Conservation (phyloP, 352 stramenopile species). For the Globisporangium nagaii region DNA sequence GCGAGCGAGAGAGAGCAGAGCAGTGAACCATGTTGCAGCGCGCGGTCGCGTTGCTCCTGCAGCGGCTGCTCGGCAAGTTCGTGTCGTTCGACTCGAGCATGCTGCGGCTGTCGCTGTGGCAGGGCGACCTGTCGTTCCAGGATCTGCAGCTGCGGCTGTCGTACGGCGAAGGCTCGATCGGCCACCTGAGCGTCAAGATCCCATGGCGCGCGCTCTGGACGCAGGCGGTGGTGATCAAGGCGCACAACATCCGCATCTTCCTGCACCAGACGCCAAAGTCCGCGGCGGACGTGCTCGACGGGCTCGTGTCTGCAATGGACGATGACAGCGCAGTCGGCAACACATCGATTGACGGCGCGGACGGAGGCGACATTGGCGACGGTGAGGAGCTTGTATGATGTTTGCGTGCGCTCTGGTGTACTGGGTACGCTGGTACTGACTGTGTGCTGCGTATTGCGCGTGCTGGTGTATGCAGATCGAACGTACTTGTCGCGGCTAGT, state of each 20-base stretch:
- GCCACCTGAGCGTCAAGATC: constrained; percentile 77
- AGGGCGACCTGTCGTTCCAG: constrained; percentile 80
- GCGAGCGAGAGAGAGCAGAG: neutral
- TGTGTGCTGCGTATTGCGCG: neutral
- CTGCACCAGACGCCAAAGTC: constrained; percentile 51
- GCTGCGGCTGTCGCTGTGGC: constrained; percentile 81
- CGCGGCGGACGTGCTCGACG: constrained; percentile 2
- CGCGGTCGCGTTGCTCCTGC: constrained; percentile 75
- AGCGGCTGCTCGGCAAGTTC: constrained; percentile 86
- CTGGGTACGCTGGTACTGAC: too few species aligned
- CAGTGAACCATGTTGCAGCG: constrained; percentile 82
- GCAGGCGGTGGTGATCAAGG: constrained; percentile 74
- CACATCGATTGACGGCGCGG: constrained; percentile 10
- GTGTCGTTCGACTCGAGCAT: constrained; percentile 84
- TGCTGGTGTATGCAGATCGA: constrained; percentile 48
- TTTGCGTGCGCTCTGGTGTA: neutral
- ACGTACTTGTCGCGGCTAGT: constrained; percentile 82
- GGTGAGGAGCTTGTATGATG: constrained; percentile 17
- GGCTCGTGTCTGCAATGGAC: constrained; percentile 13
- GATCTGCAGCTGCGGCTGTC: constrained; percentile 74
- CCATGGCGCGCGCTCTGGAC: constrained; percentile 83
- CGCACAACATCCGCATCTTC: constrained; percentile 61
- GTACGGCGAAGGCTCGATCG: constrained; percentile 75
- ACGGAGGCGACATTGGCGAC: constrained; percentile 32
- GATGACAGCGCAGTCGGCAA: constrained; percentile 15